Evolutionary conservation across 2,329 filamentous ascomycete species (phyloP).

Genomic region (Colletotrichum sp.): DNA sequence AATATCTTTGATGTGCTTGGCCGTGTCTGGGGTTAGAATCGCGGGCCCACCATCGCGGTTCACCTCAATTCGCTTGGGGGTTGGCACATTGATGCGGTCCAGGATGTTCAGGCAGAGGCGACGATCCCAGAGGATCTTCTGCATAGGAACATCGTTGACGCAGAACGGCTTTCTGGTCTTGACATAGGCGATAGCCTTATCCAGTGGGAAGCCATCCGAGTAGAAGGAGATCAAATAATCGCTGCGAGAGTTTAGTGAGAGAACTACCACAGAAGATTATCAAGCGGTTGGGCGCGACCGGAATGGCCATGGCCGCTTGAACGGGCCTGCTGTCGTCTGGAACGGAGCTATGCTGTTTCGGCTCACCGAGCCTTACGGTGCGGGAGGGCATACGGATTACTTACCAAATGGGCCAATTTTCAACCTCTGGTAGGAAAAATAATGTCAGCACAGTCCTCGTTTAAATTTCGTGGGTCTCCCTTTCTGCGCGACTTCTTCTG

Average conservation of each 20-base stretch:
- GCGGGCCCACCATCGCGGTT: conserved; percentile 90
- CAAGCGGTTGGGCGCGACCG: not conserved
- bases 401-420: conserved; percentile 92
- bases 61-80: conserved; percentile 86
- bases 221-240: conserved; percentile 99
- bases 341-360: conserved; percentile 35
- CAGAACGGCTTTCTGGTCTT: conserved; percentile 94
- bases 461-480: not conserved
- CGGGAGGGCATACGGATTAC: conserved; percentile 26
- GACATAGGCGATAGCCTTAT: conserved; percentile 96
- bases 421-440: conserved; percentile 64
- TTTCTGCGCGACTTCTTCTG: not conserved
- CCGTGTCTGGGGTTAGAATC: conserved; percentile 79
- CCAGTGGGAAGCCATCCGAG: conserved; percentile 93
- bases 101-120: conserved; percentile 87
- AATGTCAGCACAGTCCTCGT: not conserved
- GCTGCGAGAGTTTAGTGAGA: conserved; percentile 35
- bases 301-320: not conserved
- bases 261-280: not conserved
- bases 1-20: conserved; percentile 78
- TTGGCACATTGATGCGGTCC: conserved; percentile 88
- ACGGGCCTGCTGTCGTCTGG: not conserved
- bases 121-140: conserved; percentile 95
- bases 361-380: conserved; percentile 34
- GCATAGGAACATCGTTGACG: conserved; percentile 97